A percentile compares a stretch with the other conserved stretches of the same genome.
Conservation (phyloP, 768 basidiomycete species). For the Suillus subalutaceus region DNA sequence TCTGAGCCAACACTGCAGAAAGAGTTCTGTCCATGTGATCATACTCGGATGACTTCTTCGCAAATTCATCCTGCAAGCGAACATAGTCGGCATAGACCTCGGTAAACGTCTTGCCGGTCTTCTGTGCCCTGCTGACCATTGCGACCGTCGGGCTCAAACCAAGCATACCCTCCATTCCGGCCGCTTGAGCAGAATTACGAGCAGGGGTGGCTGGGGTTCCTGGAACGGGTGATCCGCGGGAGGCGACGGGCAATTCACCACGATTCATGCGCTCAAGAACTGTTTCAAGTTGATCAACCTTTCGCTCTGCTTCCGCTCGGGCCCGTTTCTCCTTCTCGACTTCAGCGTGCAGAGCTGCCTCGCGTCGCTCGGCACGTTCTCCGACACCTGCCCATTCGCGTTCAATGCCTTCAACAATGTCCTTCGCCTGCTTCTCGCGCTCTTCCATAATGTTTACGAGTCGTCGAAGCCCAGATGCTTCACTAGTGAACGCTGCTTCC, state of each 20-base stretch:
- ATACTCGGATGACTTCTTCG: constrained; percentile 78
- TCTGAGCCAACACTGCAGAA: constrained; percentile 79
- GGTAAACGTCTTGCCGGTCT: constrained; percentile 87
- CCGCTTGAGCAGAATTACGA: constrained; percentile 39
- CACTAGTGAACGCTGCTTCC: constrained; percentile 79
- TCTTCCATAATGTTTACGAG: constrained; percentile 86
- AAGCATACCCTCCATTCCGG: constrained; percentile 57
- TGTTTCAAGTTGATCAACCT: constrained; percentile 69
- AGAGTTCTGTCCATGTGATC: constrained; percentile 84
- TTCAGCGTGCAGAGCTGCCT: constrained; percentile 67
- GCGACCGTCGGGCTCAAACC: constrained; percentile 87
- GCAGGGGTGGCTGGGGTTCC: constrained; percentile 47
- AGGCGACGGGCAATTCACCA: constrained; percentile 68
- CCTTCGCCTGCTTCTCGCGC: constrained; percentile 82
- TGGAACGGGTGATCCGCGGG: constrained; percentile 40
- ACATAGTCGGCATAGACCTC: constrained; percentile 93
- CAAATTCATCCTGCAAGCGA: constrained; percentile 79
- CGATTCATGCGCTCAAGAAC: constrained; percentile 73
- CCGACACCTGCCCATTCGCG: constrained; percentile 78
- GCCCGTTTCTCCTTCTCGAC: constrained; percentile 70
- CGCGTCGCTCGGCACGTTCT: constrained; percentile 68
- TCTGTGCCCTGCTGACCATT: constrained; percentile 80
- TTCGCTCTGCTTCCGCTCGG: constrained; percentile 72
- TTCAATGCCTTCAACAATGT: constrained; percentile 82
- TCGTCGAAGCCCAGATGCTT: constrained; percentile 72